phyloP scores from a whole-genome alignment of 2,329 filamentous ascomycete genomes.

The Leptographium radiaticola region DNA sequence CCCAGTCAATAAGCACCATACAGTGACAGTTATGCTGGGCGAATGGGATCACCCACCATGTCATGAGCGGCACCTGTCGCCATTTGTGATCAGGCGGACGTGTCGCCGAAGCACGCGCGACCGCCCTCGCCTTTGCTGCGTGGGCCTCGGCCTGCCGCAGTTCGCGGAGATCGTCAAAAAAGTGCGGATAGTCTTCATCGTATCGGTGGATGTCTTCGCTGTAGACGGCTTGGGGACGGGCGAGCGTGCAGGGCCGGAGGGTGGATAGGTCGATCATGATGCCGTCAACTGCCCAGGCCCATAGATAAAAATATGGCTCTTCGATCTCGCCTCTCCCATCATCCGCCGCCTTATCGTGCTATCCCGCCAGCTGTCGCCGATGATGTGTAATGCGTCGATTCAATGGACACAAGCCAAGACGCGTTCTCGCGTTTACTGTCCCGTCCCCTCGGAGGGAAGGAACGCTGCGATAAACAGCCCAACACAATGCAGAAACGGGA shows the following conservation, averaged over 20 bases:
- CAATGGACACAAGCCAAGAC: too few species aligned
- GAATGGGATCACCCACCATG: conserved; percentile 2
- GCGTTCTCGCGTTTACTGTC: background rate
- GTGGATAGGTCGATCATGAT: too few species aligned
- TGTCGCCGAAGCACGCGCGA: background rate
- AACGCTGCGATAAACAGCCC: too few species aligned
- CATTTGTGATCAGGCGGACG: conserved; percentile 2
- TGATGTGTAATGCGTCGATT: too few species aligned
- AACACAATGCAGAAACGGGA: too few species aligned
- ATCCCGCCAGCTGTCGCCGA: too few species aligned
- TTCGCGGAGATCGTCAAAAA: conserved; percentile 1
- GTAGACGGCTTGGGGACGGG: background rate
- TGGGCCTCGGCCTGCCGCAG: conserved; percentile 7
- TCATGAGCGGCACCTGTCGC: conserved; percentile 6
- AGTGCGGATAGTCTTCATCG: background rate
- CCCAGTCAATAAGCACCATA: background rate
- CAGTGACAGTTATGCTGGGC: background rate
- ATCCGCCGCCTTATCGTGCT: too few species aligned
- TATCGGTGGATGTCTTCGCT: background rate
- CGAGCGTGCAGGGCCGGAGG: background rate
- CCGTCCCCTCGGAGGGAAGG: too few species aligned
- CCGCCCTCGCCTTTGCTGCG: conserved; percentile 3
- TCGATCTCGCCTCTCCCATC: too few species aligned
- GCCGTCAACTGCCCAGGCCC: too few species aligned
- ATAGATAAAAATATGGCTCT: too few species aligned